These are phyloP conservation scores for Chrysanthemum seticuspe DNA, from an alignment of 129 eudicot genomes.

Conservation along the genomic window DNA sequence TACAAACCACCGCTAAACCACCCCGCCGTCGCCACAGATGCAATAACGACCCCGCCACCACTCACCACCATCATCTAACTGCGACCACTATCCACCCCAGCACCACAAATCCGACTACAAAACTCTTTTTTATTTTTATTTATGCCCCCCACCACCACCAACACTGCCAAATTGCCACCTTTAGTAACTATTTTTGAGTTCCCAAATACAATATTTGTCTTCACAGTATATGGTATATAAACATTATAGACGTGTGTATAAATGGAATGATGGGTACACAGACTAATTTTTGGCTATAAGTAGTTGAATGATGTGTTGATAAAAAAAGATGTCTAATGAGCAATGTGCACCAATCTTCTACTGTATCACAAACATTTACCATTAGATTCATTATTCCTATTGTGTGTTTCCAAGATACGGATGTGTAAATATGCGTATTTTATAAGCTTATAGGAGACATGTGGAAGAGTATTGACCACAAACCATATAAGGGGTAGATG, in stretches of 20 bases:
- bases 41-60: too few species aligned
- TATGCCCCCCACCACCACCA: too few species aligned
- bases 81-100: too few species aligned
- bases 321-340: not conserved
- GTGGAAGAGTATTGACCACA: too few species aligned
- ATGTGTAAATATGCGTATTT: not conserved
- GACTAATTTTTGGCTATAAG: too few species aligned
- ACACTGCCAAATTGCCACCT: not conserved
- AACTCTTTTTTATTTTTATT: too few species aligned
- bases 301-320: not conserved
- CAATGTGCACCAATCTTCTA: not conserved
- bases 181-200: not conserved
- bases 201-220: not conserved
- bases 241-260: not conserved
- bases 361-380: not conserved
- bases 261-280: too few species aligned
- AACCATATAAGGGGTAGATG: too few species aligned
- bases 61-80: too few species aligned
- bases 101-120: too few species aligned
- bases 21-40: too few species aligned
- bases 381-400: not conserved
- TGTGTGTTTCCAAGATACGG: not conserved
- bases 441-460: not conserved
- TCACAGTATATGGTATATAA: not conserved
- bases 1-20: too few species aligned